Evolutionary conservation across 75 land plant species (phyloP).

Genomic region (Chamaecyparis obtusa): DNA sequence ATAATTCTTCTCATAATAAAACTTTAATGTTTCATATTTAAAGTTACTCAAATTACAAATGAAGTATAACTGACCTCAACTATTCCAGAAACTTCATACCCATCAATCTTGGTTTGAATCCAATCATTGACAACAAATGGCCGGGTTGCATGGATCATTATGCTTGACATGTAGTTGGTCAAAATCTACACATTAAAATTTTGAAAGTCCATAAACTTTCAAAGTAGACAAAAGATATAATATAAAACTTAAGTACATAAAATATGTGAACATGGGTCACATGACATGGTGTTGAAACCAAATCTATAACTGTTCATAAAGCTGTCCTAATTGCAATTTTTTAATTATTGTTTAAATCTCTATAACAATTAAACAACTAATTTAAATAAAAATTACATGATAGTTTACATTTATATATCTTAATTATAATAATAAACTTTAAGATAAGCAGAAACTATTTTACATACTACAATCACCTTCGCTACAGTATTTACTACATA

Average conservation of each 20-base stretch:
- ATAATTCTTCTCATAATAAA: background rate
- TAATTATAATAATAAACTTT: too few species aligned
- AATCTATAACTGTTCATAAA: background rate
- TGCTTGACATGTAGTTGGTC: conserved; percentile 91
- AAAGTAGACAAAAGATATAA: conserved; percentile 5
- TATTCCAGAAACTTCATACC: conserved; percentile 95
- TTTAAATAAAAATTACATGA: too few species aligned
- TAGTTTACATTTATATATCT: too few species aligned
- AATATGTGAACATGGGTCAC: background rate
- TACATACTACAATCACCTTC: background rate
- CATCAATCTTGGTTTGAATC: conserved; percentile 98
- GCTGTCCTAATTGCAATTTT: background rate
- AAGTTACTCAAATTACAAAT: background rate
- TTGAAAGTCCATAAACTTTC: too few species aligned
- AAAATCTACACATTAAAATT: conserved; percentile 62
- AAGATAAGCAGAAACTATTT: too few species aligned
- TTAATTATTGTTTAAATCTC: background rate
- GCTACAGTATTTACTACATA: background rate
- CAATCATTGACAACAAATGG: conserved; percentile 94
- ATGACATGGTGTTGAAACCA: background rate
- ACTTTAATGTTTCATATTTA: background rate
- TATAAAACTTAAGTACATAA: background rate
- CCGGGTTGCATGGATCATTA: conserved; percentile 95
- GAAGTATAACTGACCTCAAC: conserved; percentile 71
- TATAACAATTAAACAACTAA: background rate